Base-by-base conservation (phyloP, 768 basidiomycete species). In the Suillus plorans region DNA sequence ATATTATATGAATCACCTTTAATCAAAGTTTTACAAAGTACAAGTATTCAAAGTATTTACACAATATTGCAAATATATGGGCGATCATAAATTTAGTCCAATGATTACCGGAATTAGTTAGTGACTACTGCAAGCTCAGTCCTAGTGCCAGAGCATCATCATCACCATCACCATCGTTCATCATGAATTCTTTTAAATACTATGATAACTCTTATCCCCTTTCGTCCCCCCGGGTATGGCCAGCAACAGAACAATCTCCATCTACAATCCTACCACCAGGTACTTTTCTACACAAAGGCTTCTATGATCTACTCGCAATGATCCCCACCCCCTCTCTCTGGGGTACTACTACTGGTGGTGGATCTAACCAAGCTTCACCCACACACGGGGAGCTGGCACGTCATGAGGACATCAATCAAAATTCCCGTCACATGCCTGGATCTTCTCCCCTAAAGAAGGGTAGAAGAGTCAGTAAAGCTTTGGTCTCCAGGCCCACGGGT, bases 261-360 rank as follows among this genome's bases (percentile, higher is more conserved):
- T 70, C 79, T n/a, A 81, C 81, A 39, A 80, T 84, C 64, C 77
- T 89, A 67, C 86, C 86, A 61, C 84, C 82, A 16, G 91, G 89
- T 34, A 91, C 91, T 8, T 79, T 94, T 61, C 80, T 94, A 45
- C 92, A 95, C 84, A 90, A 92, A 68, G 94, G 92, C n/a, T 94
- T 94, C 81, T 94, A 92, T 77, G 91, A 93, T 80, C 83, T 94
- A 37, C 81, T 93, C 44, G 82, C 91, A 31, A 84, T 92, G 80
- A 90, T 92, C 68, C 89, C 89, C 49, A 89, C 88, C 2, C 88
- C 81, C 28, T 77, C 87, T 64, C 79, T 88, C 57, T 89, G 87
- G 81, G 83, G 85, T 37, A 37, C 31, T 0, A 2, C 25, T 25
- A 13, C 8, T 47, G 31, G 18, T 28, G 16, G n/a, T 28, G 39